Evolutionary conservation across 2,329 filamentous ascomycete genomes (phyloP).

Genomic region (Colletotrichum euphorbiae): DNA sequence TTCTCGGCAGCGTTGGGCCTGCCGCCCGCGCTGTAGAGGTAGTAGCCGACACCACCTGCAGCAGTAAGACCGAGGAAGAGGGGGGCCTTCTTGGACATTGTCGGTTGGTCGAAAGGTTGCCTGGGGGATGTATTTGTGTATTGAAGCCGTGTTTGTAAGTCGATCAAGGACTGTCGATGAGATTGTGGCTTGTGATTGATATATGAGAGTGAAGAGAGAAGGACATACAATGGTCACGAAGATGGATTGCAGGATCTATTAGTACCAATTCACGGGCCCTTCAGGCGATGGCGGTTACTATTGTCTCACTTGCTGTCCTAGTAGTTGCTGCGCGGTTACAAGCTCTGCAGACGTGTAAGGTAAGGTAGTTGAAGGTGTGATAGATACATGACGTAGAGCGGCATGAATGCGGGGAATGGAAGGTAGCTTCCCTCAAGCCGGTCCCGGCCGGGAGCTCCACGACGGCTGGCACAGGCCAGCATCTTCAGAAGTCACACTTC

Average conservation of each 20-base stretch:
- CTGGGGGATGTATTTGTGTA: not conserved
- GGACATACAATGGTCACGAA: not conserved
- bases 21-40: conserved; percentile 89
- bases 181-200: conserved; percentile 25
- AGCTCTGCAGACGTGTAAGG: conserved; percentile 6
- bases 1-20: conserved; percentile 85
- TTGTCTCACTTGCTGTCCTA: conserved; percentile 29
- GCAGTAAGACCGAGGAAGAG: conserved; percentile 70
- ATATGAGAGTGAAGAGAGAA: conserved; percentile 10
- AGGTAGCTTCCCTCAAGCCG: conserved; percentile 36
- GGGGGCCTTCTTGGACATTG: conserved; percentile 61
- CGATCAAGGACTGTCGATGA: not conserved
- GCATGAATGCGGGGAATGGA: conserved; percentile 42
- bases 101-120: conserved; percentile 22
- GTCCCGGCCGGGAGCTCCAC: conserved; percentile 26
- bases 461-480: conserved; percentile 19
- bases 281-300: conserved; percentile 7
- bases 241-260: conserved; percentile 37
- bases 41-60: conserved; percentile 82
- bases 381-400: conserved; percentile 46
- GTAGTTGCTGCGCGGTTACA: conserved; percentile 23
- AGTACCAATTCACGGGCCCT: conserved; percentile 31
- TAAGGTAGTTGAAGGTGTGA: conserved; percentile 23
- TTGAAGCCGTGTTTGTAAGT: not conserved
- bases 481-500: conserved; percentile 1